Base-by-base conservation (phyloP, 108 stramenopile species). In the Pseudonitzschia multiseries region DNA sequence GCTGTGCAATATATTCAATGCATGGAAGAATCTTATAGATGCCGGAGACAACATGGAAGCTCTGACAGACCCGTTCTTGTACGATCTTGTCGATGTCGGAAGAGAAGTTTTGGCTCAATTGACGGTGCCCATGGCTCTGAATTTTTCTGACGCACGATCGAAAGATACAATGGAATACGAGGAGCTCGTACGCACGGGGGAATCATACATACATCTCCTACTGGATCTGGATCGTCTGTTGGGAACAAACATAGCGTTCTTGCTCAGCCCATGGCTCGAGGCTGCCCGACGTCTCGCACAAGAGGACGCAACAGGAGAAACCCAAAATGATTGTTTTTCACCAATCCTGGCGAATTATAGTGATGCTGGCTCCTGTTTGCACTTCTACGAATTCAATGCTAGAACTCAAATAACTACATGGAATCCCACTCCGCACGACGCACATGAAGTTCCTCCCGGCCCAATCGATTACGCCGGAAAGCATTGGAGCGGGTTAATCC, bases 401-500 rank as follows among this genome's bases (percentile, higher is more conserved):
- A 71, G 77, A 17, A 51, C 29, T 8, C 81, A 82, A 33, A 57
- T 82, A 10, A 82, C 81, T 32, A 82, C 81, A n/a, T 82, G 81
- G 81, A 78, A 78, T 31, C 81, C 81, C 40, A 82, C 77, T 20
- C 48, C 60, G 20, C 17, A 29, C 21, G 57, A 65, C 27, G 66
- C 60, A 5, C 15, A 40, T 5, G 31, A 57, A 20, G 53, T 82
- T 52, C 81, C 81, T 20, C 73, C 68, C 10, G 81, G 81, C 5
- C 81, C 81, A 27, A 78, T 82, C 40, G 81, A 82, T 50, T 82
- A 82, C 66, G 81, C 81, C 13, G 65, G 76, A 15, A 82, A 82
- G 54, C 81, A 82, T 43, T 82, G 81, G 81, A 46, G 41, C 42
- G 81, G 81, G 31, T 61, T 82, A 33, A 68, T 78, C 52, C 67